Percentiles rank a stretch among this genome's conserved stretches.
phyloP scores from a whole-genome alignment of 352 stramenopile species.

The Saprolegnia parasitica region DNA sequence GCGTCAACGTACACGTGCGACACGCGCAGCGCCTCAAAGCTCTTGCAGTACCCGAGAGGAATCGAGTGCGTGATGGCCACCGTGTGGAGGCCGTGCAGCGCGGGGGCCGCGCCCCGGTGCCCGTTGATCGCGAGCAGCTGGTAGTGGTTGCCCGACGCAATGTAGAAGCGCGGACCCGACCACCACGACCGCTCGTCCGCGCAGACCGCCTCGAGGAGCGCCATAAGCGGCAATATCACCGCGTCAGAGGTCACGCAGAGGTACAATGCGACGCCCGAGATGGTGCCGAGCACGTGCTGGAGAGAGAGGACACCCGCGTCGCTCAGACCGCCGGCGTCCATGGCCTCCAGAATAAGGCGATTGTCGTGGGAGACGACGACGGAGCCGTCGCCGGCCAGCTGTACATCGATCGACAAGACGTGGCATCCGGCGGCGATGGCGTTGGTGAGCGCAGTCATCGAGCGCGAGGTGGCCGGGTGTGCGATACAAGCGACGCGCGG shows the following conservation, averaged over 20 bases:
- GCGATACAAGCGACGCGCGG: slow-evolving; percentile 18
- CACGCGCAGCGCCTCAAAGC: slow-evolving; percentile 18
- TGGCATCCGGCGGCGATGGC: slow-evolving; percentile 10
- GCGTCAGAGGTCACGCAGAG: not conserved
- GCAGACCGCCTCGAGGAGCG: not conserved
- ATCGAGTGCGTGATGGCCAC: slow-evolving; percentile 17
- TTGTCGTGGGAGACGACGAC: slow-evolving; percentile 2
- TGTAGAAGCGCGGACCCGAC: slow-evolving; percentile 8
- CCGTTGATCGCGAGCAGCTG: slow-evolving; percentile 23
- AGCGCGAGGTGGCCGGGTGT: not conserved
- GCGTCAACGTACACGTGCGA: slow-evolving; percentile 23
- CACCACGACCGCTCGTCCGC: not conserved
- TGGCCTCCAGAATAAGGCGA: slow-evolving; percentile 1
- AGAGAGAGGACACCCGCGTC: not conserved
- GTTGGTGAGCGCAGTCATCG: not conserved
- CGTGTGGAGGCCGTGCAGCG: slow-evolving; percentile 11
- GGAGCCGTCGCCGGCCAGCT: not conserved
- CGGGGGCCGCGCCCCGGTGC: not conserved
- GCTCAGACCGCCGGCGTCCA: not conserved
- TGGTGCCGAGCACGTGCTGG: not conserved
- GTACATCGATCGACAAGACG: slow-evolving; percentile 16
- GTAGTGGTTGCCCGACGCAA: slow-evolving; percentile 27
- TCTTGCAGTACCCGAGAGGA: slow-evolving; percentile 22
- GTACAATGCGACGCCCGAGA: not conserved
- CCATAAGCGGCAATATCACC: slow-evolving; percentile 17